Evolutionary conservation across 805 yeast species (phyloP).

Genomic region (Cyberlindnera bimundalis): DNA sequence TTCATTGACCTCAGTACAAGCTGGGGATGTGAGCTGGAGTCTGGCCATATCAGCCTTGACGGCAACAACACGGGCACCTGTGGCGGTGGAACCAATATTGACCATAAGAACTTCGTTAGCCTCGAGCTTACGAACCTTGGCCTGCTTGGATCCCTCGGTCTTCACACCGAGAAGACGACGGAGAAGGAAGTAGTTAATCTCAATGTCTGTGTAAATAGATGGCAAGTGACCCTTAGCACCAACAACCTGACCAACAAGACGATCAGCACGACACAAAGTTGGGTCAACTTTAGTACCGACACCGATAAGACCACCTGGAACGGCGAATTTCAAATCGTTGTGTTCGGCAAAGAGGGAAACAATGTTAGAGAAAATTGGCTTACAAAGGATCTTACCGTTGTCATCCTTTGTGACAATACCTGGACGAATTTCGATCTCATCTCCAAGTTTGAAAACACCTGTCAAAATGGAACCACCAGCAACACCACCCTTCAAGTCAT

Average conservation of each 20-base stretch:
- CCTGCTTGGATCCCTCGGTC: conserved; percentile 95
- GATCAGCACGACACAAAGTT: conserved; percentile 97
- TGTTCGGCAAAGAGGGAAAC: conserved; percentile 96
- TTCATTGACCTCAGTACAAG: conserved; percentile 97
- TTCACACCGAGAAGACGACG: conserved; percentile 98
- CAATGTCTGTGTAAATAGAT: conserved; percentile 93
- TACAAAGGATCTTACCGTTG: conserved; percentile 83
- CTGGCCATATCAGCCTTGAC: conserved; percentile 99
- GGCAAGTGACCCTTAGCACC: conserved; percentile 97
- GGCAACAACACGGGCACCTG: conserved; percentile 98
- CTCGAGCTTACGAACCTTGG: conserved; percentile 92
- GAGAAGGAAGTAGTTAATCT: conserved; percentile 92
- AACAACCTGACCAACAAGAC: conserved; percentile 98
- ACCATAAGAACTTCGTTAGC: conserved; percentile 97
- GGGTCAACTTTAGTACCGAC: conserved; percentile 99
- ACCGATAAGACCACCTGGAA: conserved; percentile 99
- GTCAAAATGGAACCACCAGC: conserved; percentile 98
- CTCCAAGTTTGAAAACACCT: conserved; percentile 96
- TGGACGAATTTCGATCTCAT: conserved; percentile 98
- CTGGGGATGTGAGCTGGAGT: conserved; percentile 93
- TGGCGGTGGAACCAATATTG: conserved; percentile 97
- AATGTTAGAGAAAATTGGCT: conserved; percentile 91
- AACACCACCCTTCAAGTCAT: conserved; percentile 98
- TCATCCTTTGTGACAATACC: conserved; percentile 98
- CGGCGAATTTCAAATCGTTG: conserved; percentile 96